Evolutionary conservation across 306 rosid species (phyloP).

Genomic region (Dalbergia cochinchinensis): DNA sequence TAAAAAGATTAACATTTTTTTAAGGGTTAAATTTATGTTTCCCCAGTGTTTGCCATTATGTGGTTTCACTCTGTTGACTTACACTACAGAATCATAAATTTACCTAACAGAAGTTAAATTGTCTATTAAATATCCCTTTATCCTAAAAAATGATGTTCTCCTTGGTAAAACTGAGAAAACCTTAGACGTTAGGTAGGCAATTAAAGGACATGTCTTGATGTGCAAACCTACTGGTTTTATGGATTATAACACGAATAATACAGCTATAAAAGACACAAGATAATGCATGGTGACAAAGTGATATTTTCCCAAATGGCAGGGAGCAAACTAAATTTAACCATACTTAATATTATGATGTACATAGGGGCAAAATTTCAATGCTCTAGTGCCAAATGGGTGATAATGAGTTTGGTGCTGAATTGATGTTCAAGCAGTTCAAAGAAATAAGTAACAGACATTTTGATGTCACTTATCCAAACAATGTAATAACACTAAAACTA

Average conservation of each 20-base stretch:
- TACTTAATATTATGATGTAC: neutral
- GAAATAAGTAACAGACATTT: neutral
- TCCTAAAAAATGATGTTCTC: conserved; percentile 19
- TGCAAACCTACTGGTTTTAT: neutral
- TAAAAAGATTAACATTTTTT: neutral
- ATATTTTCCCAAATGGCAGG: conserved; percentile 15
- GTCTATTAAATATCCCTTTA: neutral
- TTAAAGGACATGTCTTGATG: neutral
- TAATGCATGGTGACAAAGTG: neutral
- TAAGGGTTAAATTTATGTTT: neutral
- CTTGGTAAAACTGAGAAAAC: neutral
- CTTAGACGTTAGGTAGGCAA: neutral
- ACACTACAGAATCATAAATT: neutral
- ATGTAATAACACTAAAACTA: neutral
- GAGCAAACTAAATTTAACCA: conserved; percentile 16
- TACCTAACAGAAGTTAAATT: neutral
- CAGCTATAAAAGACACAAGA: neutral
- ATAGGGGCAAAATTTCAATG: neutral
- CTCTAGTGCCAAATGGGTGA: neutral
- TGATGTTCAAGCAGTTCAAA: neutral
- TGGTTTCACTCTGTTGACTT: neutral
- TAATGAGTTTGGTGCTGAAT: conserved; percentile 18
- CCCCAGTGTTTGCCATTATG: neutral
- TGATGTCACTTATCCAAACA: neutral
- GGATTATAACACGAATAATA: conserved; percentile 17